A percentile compares a stretch with the other conserved stretches of the same genome.
phyloP scores from a whole-genome alignment of 805 yeast genomes.

The Teunomyces funiuensis region DNA sequence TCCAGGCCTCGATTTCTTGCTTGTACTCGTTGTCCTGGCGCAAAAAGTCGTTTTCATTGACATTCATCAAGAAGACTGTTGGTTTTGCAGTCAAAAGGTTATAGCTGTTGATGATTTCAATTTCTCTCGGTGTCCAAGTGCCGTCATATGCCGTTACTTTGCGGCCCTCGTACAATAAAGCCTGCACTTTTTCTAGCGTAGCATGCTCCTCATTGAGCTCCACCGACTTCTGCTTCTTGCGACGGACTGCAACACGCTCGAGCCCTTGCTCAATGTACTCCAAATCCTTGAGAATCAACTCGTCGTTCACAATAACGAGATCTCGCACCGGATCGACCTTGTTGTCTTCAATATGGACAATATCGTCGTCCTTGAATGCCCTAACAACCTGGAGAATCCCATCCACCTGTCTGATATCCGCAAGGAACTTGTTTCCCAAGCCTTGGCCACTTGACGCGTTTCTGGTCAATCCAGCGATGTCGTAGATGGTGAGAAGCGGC shows the following conservation, averaged over 20 bases:
- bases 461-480: constrained; percentile 62
- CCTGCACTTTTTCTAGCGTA: constrained; percentile 33
- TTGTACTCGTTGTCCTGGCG: constrained; percentile 52
- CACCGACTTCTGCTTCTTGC: constrained; percentile 29
- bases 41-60: constrained; percentile 67
- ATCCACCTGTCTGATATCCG: constrained; percentile 69
- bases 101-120: constrained; percentile 65
- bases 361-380: constrained; percentile 62
- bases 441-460: constrained; percentile 64
- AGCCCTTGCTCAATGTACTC: constrained; percentile 58
- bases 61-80: constrained; percentile 73
- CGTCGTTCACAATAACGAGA: constrained; percentile 61
- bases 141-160: constrained; percentile 53
- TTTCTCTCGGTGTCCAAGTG: constrained; percentile 62
- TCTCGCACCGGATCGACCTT: constrained; percentile 63
- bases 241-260: constrained; percentile 28
- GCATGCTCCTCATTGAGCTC: constrained; percentile 27
- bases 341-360: constrained; percentile 62
- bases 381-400: constrained; percentile 70
- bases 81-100: constrained; percentile 86
- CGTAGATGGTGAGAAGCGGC: constrained; percentile 57
- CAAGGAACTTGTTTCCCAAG: constrained; percentile 69
- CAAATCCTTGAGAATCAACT: constrained; percentile 57
- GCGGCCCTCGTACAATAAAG: constrained; percentile 46
- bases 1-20: constrained; percentile 61